phyloP scores from a whole-genome alignment of 75 land plant species.

The Gnetum montanum region DNA sequence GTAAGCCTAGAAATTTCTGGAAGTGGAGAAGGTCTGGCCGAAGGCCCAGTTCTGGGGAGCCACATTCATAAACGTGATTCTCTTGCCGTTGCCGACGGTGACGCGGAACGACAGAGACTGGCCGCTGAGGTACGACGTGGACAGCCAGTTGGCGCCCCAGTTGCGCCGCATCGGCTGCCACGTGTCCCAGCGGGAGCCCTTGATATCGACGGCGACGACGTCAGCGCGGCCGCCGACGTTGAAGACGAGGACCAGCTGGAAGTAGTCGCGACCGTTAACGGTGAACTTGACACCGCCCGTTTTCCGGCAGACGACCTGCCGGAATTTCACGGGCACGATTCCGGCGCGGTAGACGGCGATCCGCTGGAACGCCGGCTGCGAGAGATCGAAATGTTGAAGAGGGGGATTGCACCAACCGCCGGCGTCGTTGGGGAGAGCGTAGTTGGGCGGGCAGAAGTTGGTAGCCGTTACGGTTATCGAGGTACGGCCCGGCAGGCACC shows the following conservation, averaged over 20 bases:
- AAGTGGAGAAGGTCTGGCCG: constrained; percentile 3
- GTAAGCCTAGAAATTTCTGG: neutral
- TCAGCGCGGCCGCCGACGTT: constrained; percentile 11
- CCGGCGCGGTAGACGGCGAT: constrained; percentile 8
- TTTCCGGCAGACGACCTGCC: constrained; percentile 12
- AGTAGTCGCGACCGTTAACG: constrained; percentile 1
- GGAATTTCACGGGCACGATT: constrained; percentile 4
- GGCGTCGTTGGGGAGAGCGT: constrained; percentile 2
- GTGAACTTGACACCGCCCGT: constrained; percentile 13
- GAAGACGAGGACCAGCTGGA: constrained; percentile 6
- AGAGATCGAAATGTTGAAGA: constrained; percentile 11
- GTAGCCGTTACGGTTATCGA: constrained; percentile 11
- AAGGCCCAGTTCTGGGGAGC: constrained; percentile 16
- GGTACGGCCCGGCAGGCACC: constrained; percentile 7
- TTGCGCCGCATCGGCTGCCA: constrained; percentile 17
- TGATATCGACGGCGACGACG: constrained; percentile 7
- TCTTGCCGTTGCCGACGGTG: constrained; percentile 15
- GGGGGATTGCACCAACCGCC: constrained; percentile 15
- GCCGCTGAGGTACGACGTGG: constrained; percentile 3
- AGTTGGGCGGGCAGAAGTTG: constrained; percentile 9
- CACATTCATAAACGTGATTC: constrained; percentile 10
- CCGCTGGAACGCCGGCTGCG: constrained; percentile 9
- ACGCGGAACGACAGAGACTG: constrained; percentile 28
- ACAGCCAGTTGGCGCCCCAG: constrained; percentile 21
- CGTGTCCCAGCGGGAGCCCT: constrained; percentile 9